Evolutionary conservation across 805 yeast genomes (phyloP).

Genomic region (Saccharomycopsis babjevae): DNA sequence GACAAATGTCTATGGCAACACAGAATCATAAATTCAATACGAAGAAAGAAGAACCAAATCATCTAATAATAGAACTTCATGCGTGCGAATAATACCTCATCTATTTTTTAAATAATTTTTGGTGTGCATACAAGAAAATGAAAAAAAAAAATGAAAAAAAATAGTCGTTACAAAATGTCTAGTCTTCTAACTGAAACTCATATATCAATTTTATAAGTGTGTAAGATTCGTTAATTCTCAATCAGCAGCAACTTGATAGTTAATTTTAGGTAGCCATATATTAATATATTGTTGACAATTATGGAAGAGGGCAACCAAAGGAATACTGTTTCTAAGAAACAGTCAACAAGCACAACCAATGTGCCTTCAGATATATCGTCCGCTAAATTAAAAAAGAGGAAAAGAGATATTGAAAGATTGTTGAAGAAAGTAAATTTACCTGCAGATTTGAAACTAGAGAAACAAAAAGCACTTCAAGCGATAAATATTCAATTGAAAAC

Average conservation of each 20-base stretch:
- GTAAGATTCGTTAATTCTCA: too few species aligned
- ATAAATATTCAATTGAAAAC: slow-evolving; percentile 46
- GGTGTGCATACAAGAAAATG: neutral
- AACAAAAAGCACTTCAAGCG: slow-evolving; percentile 68
- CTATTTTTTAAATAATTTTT: neutral
- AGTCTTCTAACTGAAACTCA: too few species aligned
- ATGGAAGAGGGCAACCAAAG: neutral
- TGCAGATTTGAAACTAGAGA: slow-evolving; percentile 53
- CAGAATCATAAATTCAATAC: neutral
- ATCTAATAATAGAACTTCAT: neutral
- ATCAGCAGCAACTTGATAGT: too few species aligned
- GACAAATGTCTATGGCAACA: too few species aligned
- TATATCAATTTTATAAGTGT: too few species aligned
- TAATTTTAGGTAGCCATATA: too few species aligned
- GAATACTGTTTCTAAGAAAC: neutral
- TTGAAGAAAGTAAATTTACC: slow-evolving; percentile 44
- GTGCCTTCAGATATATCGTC: slow-evolving; percentile 19
- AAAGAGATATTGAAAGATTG: slow-evolving; percentile 75
- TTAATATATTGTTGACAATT: neutral
- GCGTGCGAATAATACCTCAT: neutral
- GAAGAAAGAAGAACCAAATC: neutral
- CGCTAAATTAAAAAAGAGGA: slow-evolving; percentile 67
- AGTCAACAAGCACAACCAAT: neutral
- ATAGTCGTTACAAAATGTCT: too few species aligned
- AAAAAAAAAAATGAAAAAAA: neutral